Evolutionary conservation across 306 rosid genomes (phyloP), one percentile per base, ranked within the genome.

Genomic region (Begonia fuchsioides): DNA sequence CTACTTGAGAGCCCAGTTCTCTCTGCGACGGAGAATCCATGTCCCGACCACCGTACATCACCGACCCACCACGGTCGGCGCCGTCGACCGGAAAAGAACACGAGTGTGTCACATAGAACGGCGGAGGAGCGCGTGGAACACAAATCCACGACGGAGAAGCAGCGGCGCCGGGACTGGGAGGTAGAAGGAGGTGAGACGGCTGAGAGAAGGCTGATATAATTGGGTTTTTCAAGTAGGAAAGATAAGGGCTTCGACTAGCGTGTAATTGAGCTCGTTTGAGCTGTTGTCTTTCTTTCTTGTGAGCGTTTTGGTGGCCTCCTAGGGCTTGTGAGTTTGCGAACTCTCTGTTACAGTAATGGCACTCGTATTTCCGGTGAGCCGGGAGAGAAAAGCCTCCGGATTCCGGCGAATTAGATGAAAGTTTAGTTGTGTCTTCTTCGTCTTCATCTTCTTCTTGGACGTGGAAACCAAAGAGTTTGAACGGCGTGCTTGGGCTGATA

Each of bases 241-340:
- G 87, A 66, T 94, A 84, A 12, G 93, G 92, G 95, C 77, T 84
- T 15, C 98, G 54, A 2, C 77, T 64, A 45, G 98, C 95, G 15
- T 85, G 98, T 17, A 92, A 65, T 62, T 92, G 98, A 1, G 96
- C 96, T 0, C 98, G 79, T 54, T 92, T 92, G 43, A 82, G 85
- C 39, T 85, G 98, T 47, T 92, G 98, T 17, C 98, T 65, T 70
- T 92, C 98, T 56, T 92, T 92, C 71, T 85, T 85, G 79, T 92
- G 98, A 1, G 98, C 98, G 80, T 92, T 92, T 26, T 92, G 98
- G 69, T 92, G 98, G 9, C 98, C 98, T 0, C 98, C 98, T 26
- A 92, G 86, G 6, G 98, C 98, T 73, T 92, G 98, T 35, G 98
- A 85, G 59, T 92, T 92, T 7, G 94, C 94, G 41, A 92, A 92